Conservation (phyloP, 352 stramenopile species). For the Phytophthora multivora region DNA sequence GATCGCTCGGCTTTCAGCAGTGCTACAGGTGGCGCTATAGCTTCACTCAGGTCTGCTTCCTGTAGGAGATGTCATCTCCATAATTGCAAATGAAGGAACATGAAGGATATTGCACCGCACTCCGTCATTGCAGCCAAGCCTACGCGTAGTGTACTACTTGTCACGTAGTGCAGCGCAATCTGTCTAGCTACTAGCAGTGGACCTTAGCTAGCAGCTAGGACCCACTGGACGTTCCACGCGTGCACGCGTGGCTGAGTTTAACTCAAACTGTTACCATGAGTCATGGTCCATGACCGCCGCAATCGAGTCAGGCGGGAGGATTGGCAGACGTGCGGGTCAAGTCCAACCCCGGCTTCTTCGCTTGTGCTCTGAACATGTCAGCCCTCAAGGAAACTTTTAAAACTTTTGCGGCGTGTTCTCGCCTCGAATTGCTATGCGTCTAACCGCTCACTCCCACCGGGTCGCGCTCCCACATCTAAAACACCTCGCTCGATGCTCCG, state of each 20-base stretch:
- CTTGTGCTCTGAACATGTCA: conserved; percentile 13
- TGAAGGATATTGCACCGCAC: no score
- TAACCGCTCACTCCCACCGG: conserved; percentile 1
- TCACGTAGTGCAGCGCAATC: no score
- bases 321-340: not conserved
- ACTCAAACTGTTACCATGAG: not conserved
- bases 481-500: conserved; percentile 11
- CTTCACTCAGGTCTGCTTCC: no score
- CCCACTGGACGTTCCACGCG: no score
- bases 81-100: no score
- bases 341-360: conserved; percentile 11
- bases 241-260: not conserved
- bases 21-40: no score
- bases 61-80: no score
- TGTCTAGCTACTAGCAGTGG: no score
- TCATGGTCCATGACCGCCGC: not conserved
- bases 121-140: no score
- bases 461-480: conserved; percentile 5
- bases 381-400: conserved; percentile 7
- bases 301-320: conserved; percentile 1
- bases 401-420: not conserved
- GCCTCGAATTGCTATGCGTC: not conserved
- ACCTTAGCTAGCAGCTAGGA: no score
- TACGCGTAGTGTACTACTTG: no score
- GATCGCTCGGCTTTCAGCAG: no score